Conservation (phyloP, 345 rosid species). For the Salix caprea region DNA sequence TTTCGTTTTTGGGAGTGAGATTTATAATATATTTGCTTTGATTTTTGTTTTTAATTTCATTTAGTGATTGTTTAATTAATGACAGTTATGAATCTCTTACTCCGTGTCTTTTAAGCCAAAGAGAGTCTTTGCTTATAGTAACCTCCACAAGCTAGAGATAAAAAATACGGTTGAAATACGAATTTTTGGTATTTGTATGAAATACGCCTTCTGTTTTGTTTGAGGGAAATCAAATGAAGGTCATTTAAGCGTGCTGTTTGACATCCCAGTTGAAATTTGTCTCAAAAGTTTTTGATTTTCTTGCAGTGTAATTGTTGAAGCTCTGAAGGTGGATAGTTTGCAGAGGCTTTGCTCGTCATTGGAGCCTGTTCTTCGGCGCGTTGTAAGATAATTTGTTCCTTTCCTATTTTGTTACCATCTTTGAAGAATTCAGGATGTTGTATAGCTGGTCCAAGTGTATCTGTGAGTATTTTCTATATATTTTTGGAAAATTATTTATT, state of each 20-base stretch:
- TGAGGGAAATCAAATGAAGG: neutral
- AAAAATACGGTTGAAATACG: neutral
- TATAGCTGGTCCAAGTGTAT: neutral
- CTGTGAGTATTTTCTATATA: neutral
- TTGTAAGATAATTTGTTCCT: constrained; percentile 14
- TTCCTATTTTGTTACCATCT: neutral
- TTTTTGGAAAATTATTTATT: neutral
- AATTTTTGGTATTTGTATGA: neutral
- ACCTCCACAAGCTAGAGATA: neutral
- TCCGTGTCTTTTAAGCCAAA: neutral
- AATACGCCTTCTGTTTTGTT: neutral
- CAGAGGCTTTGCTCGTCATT: constrained; percentile 34
- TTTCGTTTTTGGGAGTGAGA: neutral
- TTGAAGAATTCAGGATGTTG: neutral
- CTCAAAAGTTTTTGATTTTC: neutral
- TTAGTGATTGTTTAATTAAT: neutral
- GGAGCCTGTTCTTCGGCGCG: constrained; percentile 33
- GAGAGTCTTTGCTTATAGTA: neutral
- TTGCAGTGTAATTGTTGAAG: constrained; percentile 36
- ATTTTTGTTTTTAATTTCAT: neutral
- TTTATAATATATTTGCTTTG: neutral
- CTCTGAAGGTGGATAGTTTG: constrained; percentile 32
- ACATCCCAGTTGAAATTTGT: neutral
- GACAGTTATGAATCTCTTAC: neutral
- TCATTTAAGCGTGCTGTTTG: neutral